A percentile compares a stretch with the other conserved stretches of the same genome.
Evolutionary conservation across 2,329 filamentous ascomycete species (phyloP).

Genomic region (Paramyrothecium sp.): DNA sequence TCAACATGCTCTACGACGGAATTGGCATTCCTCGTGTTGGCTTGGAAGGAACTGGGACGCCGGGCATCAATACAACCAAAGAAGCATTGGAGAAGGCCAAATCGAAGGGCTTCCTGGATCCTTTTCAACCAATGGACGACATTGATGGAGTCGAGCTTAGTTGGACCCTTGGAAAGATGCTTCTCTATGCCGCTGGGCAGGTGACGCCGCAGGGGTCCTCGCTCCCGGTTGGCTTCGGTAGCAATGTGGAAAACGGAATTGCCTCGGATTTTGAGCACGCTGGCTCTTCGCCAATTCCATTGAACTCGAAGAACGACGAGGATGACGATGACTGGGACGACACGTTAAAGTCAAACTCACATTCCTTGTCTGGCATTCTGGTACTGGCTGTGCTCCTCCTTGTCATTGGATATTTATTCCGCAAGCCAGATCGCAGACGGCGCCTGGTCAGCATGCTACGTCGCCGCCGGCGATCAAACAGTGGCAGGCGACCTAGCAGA

Average conservation of each 20-base stretch:
- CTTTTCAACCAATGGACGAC: slow-evolving; percentile 91
- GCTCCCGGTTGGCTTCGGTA: slow-evolving; percentile 88
- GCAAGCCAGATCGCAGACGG: slow-evolving; percentile 71
- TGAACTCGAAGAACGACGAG: slow-evolving; percentile 35
- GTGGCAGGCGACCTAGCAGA: slow-evolving; percentile 39
- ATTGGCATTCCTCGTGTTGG: slow-evolving; percentile 89
- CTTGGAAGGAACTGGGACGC: slow-evolving; percentile 59
- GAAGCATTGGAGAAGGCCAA: slow-evolving; percentile 67
- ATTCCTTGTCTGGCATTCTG: slow-evolving; percentile 70
- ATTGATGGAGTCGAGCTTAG: slow-evolving; percentile 90
- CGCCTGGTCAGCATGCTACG: slow-evolving; percentile 24
- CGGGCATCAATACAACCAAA: slow-evolving; percentile 69
- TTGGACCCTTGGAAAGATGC: slow-evolving; percentile 96
- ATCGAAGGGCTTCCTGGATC: slow-evolving; percentile 72
- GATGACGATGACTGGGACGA: slow-evolving; percentile 58
- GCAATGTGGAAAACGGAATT: slow-evolving; percentile 65
- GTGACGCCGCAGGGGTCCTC: slow-evolving; percentile 60
- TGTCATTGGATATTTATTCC: slow-evolving; percentile 69
- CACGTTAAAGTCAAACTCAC: slow-evolving; percentile 67
- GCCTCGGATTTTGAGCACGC: slow-evolving; percentile 83
- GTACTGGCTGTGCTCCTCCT: slow-evolving; percentile 74
- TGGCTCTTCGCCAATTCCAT: slow-evolving; percentile 48
- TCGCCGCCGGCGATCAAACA: slow-evolving; percentile 22
- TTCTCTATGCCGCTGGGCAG: slow-evolving; percentile 90
- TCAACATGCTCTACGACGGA: slow-evolving; percentile 93